Evolutionary conservation across 768 basidiomycete genomes (phyloP), one percentile per base, ranked within the genome.

Genomic region (Auricularia auricula-judae): DNA sequence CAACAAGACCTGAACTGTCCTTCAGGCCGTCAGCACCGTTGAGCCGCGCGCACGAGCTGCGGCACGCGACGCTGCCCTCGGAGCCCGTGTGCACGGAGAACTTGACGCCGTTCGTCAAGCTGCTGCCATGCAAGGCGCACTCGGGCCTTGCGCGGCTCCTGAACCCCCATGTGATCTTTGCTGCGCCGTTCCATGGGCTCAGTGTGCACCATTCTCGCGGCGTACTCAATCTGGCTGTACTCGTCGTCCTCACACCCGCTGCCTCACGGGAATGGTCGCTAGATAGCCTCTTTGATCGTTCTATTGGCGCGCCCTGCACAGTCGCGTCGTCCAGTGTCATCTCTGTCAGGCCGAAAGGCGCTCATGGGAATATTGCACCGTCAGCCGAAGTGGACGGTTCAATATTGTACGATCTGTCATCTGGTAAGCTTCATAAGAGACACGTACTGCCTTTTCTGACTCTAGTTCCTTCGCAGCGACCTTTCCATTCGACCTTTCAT

Each of bases 71-170:
- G 7, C 81, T 89, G 21, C 88, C 89, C 5, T 90, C 87, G 3
- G 91, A 95, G 71, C 80, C 87, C 68, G 89, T 98, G n/a, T 99
- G 96, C 72, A 98, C 96, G 3, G 97, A 98, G 72, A 98, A 98
- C 71, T 78, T 98, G 8, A 98, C 96, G 0, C 96, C 97, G 0
- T 97, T 98, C 76, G 81, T 98, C 65, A 93, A 96, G 72, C 84
- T 98, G 10, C 78, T 98, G 1, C 97, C 97, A 0, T 98, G 96
- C 79, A 92, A 97, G 71, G 86, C 90, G 4, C 77, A 81, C 21
- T 92, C 94, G 0, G 95, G 97, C 12, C 80, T 98, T 23, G 90
- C 93, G 0, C 79, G 76, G 16, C 80, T 98, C 29, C 78, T 98
- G 54, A 91, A 94, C 71, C 89, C 93, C 0, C 91, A 96, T 68